Evolutionary conservation across 2,329 filamentous ascomycete genomes (phyloP).

Genomic region (Fusarium devonianum): DNA sequence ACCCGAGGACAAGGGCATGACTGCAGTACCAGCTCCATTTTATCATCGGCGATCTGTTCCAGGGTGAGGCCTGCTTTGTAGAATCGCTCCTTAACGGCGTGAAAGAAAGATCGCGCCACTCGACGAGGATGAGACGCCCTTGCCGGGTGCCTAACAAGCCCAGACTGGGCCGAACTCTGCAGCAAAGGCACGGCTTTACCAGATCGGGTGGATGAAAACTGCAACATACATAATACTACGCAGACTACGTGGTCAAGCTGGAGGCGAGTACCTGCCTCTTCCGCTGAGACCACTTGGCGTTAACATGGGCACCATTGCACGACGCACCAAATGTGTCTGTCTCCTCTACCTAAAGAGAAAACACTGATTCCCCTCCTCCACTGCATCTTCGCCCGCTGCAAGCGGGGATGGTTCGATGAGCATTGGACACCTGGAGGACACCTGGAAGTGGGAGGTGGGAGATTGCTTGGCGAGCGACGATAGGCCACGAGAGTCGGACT

Average conservation of each 20-base stretch:
- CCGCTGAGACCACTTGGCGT: conserved; percentile 1
- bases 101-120: conserved; percentile 25
- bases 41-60: conserved; percentile 28
- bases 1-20: conserved; percentile 11
- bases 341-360: conserved; percentile 15
- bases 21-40: conserved; percentile 23
- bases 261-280: neutral
- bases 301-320: conserved; percentile 11
- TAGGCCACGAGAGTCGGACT: conserved; percentile 9
- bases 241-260: conserved; percentile 23
- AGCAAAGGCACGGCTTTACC: conserved; percentile 5
- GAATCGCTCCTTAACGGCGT: conserved; percentile 17
- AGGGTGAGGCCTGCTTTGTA: conserved; percentile 18
- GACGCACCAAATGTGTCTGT: no score
- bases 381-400: conserved; percentile 16
- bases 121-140: conserved; percentile 25
- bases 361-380: conserved; percentile 15
- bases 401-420: conserved; percentile 3
- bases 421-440: conserved; percentile 23
- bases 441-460: conserved; percentile 29
- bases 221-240: no score
- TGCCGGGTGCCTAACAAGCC: conserved; percentile 21
- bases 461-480: conserved; percentile 19
- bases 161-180: conserved; percentile 12
- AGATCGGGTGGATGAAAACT: conserved; percentile 23